Evolutionary conservation across 2,329 filamentous ascomycete genomes (phyloP).

Genomic region (Colletotrichum sp.): DNA sequence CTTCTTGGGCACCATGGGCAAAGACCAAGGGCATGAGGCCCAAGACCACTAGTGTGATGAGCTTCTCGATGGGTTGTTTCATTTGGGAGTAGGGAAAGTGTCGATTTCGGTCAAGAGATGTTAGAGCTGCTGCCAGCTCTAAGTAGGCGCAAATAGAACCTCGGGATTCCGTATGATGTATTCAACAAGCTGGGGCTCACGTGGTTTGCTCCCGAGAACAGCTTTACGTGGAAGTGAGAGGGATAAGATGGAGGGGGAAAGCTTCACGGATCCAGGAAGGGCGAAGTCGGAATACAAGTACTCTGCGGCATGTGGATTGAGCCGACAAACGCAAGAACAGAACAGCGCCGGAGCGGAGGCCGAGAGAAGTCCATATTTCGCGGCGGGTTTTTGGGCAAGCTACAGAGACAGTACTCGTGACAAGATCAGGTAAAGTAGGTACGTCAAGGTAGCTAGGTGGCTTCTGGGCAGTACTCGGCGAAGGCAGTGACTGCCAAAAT

Average conservation of each 20-base stretch:
- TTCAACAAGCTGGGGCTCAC: neutral
- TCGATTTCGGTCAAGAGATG: neutral
- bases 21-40: neutral
- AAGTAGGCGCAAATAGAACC: neutral
- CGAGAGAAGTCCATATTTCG: slow-evolving; percentile 6
- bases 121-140: neutral
- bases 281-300: slow-evolving; percentile 5
- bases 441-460: neutral
- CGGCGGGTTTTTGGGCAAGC: slow-evolving; percentile 1
- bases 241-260: neutral
- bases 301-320: neutral
- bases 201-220: neutral
- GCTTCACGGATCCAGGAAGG: neutral
- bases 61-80: neutral
- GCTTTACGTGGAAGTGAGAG: neutral
- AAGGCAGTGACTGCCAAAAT: neutral
- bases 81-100: neutral
- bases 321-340: neutral
- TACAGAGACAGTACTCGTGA: neutral
- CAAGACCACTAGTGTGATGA: neutral
- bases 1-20: slow-evolving; percentile 24
- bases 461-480: neutral
- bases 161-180: neutral
- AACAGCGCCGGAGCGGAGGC: neutral
- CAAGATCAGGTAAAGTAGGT: neutral